Evolutionary conservation across 495 filamentous ascomycete species (phyloP).

Genomic region (Xylaria scruposa): DNA sequence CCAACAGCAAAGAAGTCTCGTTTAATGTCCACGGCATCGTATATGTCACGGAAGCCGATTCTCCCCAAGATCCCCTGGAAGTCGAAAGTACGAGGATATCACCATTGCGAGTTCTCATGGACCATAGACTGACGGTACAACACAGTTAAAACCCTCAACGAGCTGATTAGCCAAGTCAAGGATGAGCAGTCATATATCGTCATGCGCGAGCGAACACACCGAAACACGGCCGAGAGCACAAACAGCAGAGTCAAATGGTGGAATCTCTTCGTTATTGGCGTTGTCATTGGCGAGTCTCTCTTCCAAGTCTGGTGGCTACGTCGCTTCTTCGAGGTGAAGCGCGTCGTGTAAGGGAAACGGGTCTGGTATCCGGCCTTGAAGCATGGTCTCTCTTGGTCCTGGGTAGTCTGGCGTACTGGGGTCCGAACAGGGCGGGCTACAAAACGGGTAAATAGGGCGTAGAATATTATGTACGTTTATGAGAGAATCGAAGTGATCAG

Average conservation of each 20-base stretch:
- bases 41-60: conserved; percentile 89
- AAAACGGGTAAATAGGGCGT: conserved; percentile 22
- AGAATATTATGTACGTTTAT: conserved; percentile 26
- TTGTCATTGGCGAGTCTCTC: conserved; percentile 88
- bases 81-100: conserved; percentile 67
- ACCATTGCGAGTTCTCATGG: background rate
- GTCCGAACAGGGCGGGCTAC: conserved; percentile 28
- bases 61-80: conserved; percentile 86
- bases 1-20: conserved; percentile 92
- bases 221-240: conserved; percentile 98
- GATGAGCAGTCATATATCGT: conserved; percentile 99
- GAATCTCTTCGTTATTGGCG: conserved; percentile 93
- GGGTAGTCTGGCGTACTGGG: conserved; percentile 36
- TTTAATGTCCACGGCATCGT: conserved; percentile 99
- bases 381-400: conserved; percentile 30
- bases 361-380: conserved; percentile 1
- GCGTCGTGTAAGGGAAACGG: conserved; percentile 37
- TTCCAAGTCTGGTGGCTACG: conserved; percentile 99
- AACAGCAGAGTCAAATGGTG: conserved; percentile 98
- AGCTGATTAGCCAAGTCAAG: conserved; percentile 87
- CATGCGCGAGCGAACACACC: conserved; percentile 89
- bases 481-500: conserved; percentile 30
- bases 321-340: conserved; percentile 92
- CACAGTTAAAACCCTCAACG: conserved; percentile 81
- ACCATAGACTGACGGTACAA: background rate